Evolutionary conservation across 345 rosid genomes (phyloP), one percentile per base, ranked within the genome.

Genomic region (Rubroshorea leprosula): DNA sequence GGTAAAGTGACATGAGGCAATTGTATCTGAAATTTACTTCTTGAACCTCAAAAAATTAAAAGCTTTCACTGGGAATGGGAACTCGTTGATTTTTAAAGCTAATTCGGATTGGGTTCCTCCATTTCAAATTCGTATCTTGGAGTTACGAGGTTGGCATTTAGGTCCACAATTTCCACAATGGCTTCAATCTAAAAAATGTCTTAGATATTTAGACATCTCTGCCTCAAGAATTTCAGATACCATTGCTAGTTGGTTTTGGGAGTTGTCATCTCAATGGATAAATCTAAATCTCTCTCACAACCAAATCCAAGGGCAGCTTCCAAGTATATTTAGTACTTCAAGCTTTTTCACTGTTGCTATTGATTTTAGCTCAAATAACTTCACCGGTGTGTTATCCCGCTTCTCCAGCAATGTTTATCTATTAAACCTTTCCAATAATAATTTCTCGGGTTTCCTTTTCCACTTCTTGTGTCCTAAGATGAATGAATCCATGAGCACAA

Each of bases 151-250:
- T 43, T 17, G 16, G n/a, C n/a, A n/a, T n/a, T n/a, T 71, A 23
- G 66, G 66, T 38, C 70, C 74, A 3, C n/a, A n/a, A n/a, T 71
- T 71, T 29, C 74, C 74, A 17, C 39, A 11, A 10, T 71, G 74
- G 74, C 62, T 71, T 44, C 47, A 61, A 60, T 17, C 62, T 55
- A 70, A 65, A 45, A 71, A 24, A 17, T 7, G 49, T 14, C 18
- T 65, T 0, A 0, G 0, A 14, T n/a, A 1, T 15, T 19, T 71
- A 12, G 24, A 20, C 24, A 13, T 71, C 26, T 10, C 48, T 0
- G 61, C 60, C 26, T 58, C 61, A 5, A 57, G 59, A 47, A 71
- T 71, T 5, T 49, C 53, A 4, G 74, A 25, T 14, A 26, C 29
- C 9, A 25, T 70, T 18, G 69, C 74, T 0, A 16, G 54, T 22